Evolutionary conservation across 345 rosid species (phyloP), one percentile per base, ranked within the genome.

Genomic region (Syzygium aqueum): DNA sequence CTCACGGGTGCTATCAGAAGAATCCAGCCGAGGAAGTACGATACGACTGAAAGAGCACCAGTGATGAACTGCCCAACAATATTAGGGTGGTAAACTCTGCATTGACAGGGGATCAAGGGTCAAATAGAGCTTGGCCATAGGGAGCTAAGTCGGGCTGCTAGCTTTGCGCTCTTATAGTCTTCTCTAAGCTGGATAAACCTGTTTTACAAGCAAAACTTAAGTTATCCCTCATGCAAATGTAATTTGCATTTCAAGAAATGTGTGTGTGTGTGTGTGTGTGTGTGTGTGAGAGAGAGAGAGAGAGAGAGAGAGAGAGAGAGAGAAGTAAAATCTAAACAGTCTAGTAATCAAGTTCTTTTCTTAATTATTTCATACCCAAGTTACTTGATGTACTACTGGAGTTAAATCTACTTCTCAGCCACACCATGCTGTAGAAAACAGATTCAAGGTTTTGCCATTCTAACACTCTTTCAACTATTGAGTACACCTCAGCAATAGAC

Each of bases 121-220:
- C 89, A 96, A 88, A 95, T 90, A 90, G 92, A 93, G 94, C 96
- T 93, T 89, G 98, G 89, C 96, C 94, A 95, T 54, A 97, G 87
- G 27, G 97, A 92, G 94, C 96, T 92, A 86, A 98, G 98, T 89
- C 84, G 94, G n/a, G 98, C 85, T 43, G 98, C 98, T 46, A 98
- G 97, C 91, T 95, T 98, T 53, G 98, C 97, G 86, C 98, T 95
- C 92, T 96, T 98, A 90, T 94, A 96, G 90, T 98, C 99, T 86
- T 98, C 99, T 86, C 99, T 91, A 63, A 98, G 97, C 89, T 95
- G 98, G 86, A 98, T 94, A 91, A 96, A 98, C 95, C 99, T 96
- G 95, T 54, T 89, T 53, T 83, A 53, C 51, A 77, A 88, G 22
- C 37, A 84, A 85, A 85, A 86, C 57, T 78, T 23, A 50, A 52